Evolutionary conservation across 129 eudicot species (phyloP).

Genomic region (Centaurea solstitialis): DNA sequence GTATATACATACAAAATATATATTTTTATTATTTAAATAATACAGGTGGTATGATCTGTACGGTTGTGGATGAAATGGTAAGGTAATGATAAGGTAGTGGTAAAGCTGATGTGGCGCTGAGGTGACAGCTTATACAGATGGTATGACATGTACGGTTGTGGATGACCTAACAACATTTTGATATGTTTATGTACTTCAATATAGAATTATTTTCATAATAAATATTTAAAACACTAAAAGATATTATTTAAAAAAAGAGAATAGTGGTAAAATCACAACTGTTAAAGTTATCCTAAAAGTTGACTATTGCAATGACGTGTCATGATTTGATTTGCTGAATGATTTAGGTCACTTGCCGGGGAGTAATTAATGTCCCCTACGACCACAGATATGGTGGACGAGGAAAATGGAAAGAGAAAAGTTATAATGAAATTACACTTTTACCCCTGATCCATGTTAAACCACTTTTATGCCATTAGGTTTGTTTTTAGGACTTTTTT

Average conservation of each 20-base stretch:
- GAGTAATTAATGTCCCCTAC: background rate
- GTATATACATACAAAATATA: too few species aligned
- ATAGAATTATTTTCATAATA: too few species aligned
- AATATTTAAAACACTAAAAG: too few species aligned
- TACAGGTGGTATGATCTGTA: too few species aligned
- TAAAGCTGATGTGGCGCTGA: too few species aligned
- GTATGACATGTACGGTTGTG: too few species aligned
- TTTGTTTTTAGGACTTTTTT: background rate
- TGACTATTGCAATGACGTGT: conserved; percentile 20
- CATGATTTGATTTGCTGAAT: conserved; percentile 4
- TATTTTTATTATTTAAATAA: too few species aligned
- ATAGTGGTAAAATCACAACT: conserved; percentile 3
- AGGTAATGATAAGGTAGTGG: too few species aligned
- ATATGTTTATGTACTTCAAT: background rate
- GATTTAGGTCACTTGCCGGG: background rate
- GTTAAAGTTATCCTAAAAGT: conserved; percentile 7
- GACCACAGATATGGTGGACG: background rate
- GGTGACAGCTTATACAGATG: too few species aligned
- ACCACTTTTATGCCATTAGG: background rate
- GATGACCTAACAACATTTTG: background rate
- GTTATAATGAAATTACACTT: background rate
- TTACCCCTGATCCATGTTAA: background rate
- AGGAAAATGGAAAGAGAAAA: conserved; percentile 11
- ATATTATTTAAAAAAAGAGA: background rate
- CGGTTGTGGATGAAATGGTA: too few species aligned